Percentiles rank a stretch among this genome's conserved stretches.
phyloP scores from a whole-genome alignment of 2,329 filamentous ascomycete species.

The Cladophialophora bantiana region DNA sequence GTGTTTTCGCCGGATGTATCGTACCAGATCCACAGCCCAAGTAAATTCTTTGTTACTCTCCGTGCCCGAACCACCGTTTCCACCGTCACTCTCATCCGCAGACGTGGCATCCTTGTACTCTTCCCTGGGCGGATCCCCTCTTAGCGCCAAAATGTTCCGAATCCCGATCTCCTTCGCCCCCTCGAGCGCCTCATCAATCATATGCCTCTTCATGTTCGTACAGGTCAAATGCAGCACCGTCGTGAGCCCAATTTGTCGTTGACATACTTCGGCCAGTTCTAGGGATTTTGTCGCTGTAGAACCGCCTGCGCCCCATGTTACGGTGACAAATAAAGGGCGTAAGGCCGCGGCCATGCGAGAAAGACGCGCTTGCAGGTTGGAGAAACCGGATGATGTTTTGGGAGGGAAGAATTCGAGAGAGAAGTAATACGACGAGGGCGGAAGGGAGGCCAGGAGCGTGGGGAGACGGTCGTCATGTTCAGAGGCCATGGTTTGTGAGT shows the following conservation, averaged over 20 bases:
- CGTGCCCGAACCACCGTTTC: slow-evolving; percentile 46
- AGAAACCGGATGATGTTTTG: slow-evolving; percentile 94
- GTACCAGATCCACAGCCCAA: slow-evolving; percentile 87
- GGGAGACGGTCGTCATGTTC: slow-evolving; percentile 38
- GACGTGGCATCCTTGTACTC: slow-evolving; percentile 72
- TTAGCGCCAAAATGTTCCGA: slow-evolving; percentile 88
- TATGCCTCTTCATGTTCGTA: slow-evolving; percentile 89
- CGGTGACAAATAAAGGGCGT: slow-evolving; percentile 91
- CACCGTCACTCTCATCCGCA: slow-evolving; percentile 56
- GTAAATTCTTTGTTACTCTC: slow-evolving; percentile 74
- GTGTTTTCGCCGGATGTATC: slow-evolving; percentile 83
- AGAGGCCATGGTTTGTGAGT: slow-evolving; percentile 26
- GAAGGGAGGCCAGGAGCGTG: slow-evolving; percentile 62
- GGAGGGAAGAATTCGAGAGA: slow-evolving; percentile 99
- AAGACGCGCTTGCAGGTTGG: slow-evolving; percentile 89
- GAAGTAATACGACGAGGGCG: slow-evolving; percentile 82
- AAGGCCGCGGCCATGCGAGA: slow-evolving; percentile 94
- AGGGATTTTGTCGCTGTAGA: slow-evolving; percentile 90
- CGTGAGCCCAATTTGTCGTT: slow-evolving; percentile 87
- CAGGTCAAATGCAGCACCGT: slow-evolving; percentile 97
- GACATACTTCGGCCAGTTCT: slow-evolving; percentile 92
- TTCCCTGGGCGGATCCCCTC: slow-evolving; percentile 89
- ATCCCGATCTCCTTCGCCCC: slow-evolving; percentile 91
- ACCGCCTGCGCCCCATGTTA: slow-evolving; percentile 97
- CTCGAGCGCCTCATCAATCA: slow-evolving; percentile 88